These are phyloP conservation scores for Pythium grandisporangium DNA, from an alignment of 352 stramenopile genomes.

Conservation along the genomic window DNA sequence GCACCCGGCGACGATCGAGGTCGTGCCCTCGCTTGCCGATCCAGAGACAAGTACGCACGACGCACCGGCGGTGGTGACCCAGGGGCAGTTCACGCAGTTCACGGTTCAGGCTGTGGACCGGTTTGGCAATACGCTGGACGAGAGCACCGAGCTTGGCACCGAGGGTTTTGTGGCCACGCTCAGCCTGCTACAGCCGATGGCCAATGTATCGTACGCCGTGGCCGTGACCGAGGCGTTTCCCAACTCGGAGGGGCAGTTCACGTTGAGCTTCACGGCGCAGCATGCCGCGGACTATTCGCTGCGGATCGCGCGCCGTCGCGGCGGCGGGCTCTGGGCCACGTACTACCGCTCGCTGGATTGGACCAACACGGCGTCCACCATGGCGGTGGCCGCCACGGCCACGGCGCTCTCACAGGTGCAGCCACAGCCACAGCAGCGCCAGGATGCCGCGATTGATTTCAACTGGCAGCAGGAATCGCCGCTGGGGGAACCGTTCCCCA, in stretches of 20 bases:
- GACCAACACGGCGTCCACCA: conserved; percentile 41
- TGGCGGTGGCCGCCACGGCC: too few species aligned
- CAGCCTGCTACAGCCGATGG: conserved; percentile 24
- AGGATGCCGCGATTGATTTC: conserved; percentile 84
- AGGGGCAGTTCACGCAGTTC: conserved; percentile 72
- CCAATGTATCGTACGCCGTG: conserved; percentile 16
- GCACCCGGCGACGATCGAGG: conserved; percentile 64
- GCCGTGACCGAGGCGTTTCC: conserved; percentile 35
- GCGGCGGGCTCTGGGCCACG: conserved; percentile 85
- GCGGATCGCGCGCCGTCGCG: conserved; percentile 58
- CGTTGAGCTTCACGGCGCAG: conserved; percentile 66
- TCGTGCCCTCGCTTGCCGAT: conserved; percentile 75
- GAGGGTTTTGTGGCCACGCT: conserved; percentile 54
- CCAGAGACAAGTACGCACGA: conserved; percentile 62
- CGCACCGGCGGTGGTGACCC: conserved; percentile 65
- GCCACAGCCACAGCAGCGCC: too few species aligned
- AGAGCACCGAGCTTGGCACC: conserved; percentile 43
- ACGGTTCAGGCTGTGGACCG: conserved; percentile 84
- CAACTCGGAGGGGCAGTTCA: conserved; percentile 87
- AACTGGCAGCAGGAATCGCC: conserved; percentile 70
- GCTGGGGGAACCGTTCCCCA: conserved; percentile 53
- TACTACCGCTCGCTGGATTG: conserved; percentile 90
- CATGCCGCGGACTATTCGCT: conserved; percentile 78
- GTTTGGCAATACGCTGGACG: conserved; percentile 89
- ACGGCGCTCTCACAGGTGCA: too few species aligned